Base-by-base conservation (phyloP, 169 alveolate species). In the Cryptosporidium andersoni region DNA sequence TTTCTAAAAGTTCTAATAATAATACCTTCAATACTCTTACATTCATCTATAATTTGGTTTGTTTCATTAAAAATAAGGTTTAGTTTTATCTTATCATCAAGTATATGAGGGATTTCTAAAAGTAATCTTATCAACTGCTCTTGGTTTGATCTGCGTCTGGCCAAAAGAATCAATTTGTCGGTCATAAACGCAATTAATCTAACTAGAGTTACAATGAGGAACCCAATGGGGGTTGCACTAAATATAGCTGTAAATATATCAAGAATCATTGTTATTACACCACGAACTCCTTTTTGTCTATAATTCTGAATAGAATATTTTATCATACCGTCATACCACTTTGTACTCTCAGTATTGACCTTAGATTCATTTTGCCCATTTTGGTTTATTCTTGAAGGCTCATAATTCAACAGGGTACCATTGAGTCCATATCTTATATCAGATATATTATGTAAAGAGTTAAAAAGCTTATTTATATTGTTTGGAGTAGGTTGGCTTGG, bases 181-280 rank as follows among this genome's bases (percentile, higher is more conserved):
- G 85, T 74, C 85, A 74, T 74, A 74, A 74, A 74, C n/a, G 85
- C 85, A 74, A 74, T 60, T 16, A 74, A 60, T 55, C 85, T 74
- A 8, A 74, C 60, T 58, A 74, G 25, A 42, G 85, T 74, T 25
- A 62, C 49, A 16, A 74, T 51, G 47, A 74, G 48, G 60, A 58
- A 74, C 1, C 85, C 85, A 16, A 74, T 58, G 40, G 85, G 85
- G 3, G 85, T 74, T n/a, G 85, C 85, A 43, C 85, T 74, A 16
- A 74, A 74, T 25, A 74, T 74, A 11, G 85, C 16, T 5, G 85
- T 58, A 60, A 74, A 74, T 7, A 74, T 74, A 58, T 74, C 85
- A 43, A 74, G 36, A 47, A 74, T 74, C 85, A 74, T 74, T 58
- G 67, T 74, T 40, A 74, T 74, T 47, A 74, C 85, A 40, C 85